phyloP scores from a whole-genome alignment of 179 eudicot species.

The Monotropa hypopitys region DNA sequence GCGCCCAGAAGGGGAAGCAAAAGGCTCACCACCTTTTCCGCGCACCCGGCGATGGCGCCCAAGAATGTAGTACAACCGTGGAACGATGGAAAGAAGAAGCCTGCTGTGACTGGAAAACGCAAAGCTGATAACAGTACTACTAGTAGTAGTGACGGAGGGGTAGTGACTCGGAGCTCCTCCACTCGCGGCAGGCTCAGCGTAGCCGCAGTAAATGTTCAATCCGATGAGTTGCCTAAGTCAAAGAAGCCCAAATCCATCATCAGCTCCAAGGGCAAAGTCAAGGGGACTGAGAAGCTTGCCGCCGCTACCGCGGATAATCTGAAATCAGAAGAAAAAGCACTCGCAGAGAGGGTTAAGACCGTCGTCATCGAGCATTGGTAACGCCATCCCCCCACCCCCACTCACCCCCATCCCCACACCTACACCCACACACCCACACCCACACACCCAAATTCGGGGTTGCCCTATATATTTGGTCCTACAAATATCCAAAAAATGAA shows the following conservation, averaged over 20 bases:
- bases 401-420: not conserved
- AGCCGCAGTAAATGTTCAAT: too few species aligned
- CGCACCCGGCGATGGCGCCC: not conserved
- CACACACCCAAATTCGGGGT: too few species aligned
- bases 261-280: not conserved
- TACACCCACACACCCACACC: too few species aligned
- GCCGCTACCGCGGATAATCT: not conserved
- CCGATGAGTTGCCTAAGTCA: not conserved
- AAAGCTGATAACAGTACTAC: not conserved
- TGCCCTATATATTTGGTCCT: too few species aligned
- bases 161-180: not conserved
- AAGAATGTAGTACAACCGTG: not conserved
- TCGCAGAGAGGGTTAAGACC: not conserved
- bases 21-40: not conserved
- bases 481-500: too few species aligned
- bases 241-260: not conserved
- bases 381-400: not conserved
- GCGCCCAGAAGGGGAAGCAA: not conserved
- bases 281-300: not conserved
- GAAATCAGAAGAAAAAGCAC: not conserved
- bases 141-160: not conserved
- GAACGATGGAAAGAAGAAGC: not conserved
- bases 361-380: constrained; percentile 1
- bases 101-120: not conserved
- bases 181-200: not conserved